Evolutionary conservation across 495 filamentous ascomycete genomes (phyloP).

Genomic region (Penicillium tannophilum): DNA sequence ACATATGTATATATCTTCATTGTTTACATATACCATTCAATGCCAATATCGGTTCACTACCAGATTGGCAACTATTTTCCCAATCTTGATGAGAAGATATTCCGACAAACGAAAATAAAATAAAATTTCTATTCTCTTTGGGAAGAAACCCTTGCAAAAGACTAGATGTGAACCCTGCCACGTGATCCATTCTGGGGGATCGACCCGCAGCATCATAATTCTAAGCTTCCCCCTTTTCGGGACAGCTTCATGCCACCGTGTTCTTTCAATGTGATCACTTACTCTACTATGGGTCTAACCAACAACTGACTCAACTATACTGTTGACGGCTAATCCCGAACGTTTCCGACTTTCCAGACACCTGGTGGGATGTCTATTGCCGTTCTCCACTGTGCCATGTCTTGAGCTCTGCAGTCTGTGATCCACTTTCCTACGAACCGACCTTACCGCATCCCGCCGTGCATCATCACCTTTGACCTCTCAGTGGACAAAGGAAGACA

Average conservation of each 20-base stretch:
- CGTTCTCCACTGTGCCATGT: constrained; percentile 23
- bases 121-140: too few species aligned
- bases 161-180: background rate
- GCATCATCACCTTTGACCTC: background rate
- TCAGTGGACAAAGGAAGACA: background rate
- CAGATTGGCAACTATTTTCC: too few species aligned
- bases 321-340: background rate
- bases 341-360: background rate
- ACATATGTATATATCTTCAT: too few species aligned
- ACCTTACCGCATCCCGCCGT: background rate
- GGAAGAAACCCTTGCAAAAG: too few species aligned
- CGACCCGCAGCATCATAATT: constrained; percentile 3
- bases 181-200: constrained; percentile 12
- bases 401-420: constrained; percentile 18
- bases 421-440: constrained; percentile 13
- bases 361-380: constrained; percentile 16
- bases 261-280: constrained; percentile 17
- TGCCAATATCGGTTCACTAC: too few species aligned
- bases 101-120: too few species aligned
- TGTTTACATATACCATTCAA: too few species aligned
- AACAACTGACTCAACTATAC: background rate
- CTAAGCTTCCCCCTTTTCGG: constrained; percentile 5
- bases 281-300: background rate
- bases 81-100: too few species aligned
- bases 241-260: constrained; percentile 28